These are phyloP conservation scores for Pleurotus tuoliensis DNA, from an alignment of 768 basidiomycete species.

Conservation along the genomic window DNA sequence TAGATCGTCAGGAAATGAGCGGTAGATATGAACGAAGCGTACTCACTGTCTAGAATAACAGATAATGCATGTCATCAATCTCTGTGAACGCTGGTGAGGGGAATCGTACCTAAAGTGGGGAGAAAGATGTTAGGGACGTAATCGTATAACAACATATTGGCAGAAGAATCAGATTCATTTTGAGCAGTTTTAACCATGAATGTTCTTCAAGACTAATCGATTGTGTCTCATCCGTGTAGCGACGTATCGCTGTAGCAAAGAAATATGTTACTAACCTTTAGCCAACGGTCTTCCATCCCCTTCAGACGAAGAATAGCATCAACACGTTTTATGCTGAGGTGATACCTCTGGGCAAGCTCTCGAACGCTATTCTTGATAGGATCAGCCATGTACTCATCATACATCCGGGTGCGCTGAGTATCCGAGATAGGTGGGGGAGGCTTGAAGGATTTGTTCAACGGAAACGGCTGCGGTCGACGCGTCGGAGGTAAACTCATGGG, in stretches of 20 bases:
- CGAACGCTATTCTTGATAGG: conserved; percentile 55
- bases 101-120: too few relatives aligned
- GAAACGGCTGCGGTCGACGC: conserved; percentile 62
- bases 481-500: conserved; percentile 5
- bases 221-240: conserved; percentile 53
- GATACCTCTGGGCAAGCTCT: conserved; percentile 54
- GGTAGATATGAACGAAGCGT: too few relatives aligned
- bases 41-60: conserved; percentile 36
- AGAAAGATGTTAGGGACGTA: too few relatives aligned
- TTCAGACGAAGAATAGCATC: conserved; percentile 83
- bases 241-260: conserved; percentile 13
- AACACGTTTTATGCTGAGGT: conserved; percentile 72
- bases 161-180: conserved; percentile 14
- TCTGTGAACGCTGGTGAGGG: too few relatives aligned
- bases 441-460: conserved; percentile 78
- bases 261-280: conserved; percentile 51
- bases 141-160: too few relatives aligned
- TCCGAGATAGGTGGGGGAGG: conserved; percentile 79
- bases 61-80: neutral
- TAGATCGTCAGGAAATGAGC: too few relatives aligned
- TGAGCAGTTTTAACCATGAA: conserved; percentile 60
- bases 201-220: conserved; percentile 97
- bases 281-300: conserved; percentile 67
- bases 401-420: conserved; percentile 51
- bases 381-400: conserved; percentile 54